Evolutionary conservation across 164 flowering plant species (phyloP), one percentile per base, ranked within the genome.

Genomic region (Umbellularia californica): DNA sequence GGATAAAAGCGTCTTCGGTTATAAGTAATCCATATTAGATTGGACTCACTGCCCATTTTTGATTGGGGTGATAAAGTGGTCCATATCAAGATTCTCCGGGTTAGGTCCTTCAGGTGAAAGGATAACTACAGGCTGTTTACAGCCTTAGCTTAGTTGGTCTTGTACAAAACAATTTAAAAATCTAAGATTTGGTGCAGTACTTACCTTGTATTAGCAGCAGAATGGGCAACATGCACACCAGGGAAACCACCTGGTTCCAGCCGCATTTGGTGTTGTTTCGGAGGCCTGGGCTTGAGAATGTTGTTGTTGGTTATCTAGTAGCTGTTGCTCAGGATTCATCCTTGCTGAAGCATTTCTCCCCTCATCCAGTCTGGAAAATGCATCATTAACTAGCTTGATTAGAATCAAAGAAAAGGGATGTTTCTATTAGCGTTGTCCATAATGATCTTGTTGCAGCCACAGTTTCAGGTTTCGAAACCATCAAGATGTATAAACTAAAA

Each of bases 211-310:
- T 82, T 82, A 81, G 66, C 69, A 75, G 71, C 83, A 78, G 27
- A 68, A 77, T 24, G 81, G 77, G 74, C 87, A 84, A 73, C 86
- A 84, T 19, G 83, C 75, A 70, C 82, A 82, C 79, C 89, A 86
- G 51, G 87, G 70, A 68, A 83, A 80, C 86, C 89, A 85, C 68
- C 73, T 81, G 11, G 62, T 11, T n/a, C 11, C 50, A 23, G 68
- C 72, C 1, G 70, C 23, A 14, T 68, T 62, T 24, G 68, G 25
- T 11, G 79, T 20, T 14, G 66, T 27, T 28, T 33, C 67, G 35
- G n/a, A 3, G 50, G 50, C 58, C 14, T 27, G 68, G 2, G 65
- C 25, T 47, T 77, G 66, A 68, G 65, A 15, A 0, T 55, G n/a
- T 17, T 55, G 67, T 22, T 50, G 78, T 27, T 47, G 50, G 25